These are phyloP conservation scores for Fusarium verrucosum DNA, from an alignment of 2,329 filamentous ascomycete species.

Conservation along the genomic window DNA sequence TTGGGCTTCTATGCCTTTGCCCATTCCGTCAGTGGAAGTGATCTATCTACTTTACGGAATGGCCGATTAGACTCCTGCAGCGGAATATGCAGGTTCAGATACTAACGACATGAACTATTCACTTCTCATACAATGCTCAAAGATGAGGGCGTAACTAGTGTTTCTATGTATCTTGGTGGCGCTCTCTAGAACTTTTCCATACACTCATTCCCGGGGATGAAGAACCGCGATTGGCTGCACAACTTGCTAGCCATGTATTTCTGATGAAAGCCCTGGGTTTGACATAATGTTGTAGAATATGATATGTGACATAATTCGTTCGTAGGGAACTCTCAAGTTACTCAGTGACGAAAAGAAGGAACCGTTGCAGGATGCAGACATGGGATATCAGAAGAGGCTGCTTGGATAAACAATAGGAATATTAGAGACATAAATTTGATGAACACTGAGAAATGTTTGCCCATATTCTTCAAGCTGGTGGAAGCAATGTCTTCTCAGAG, in stretches of 20 bases:
- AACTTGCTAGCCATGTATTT: not conserved
- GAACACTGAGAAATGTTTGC: too few relatives aligned
- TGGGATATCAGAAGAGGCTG: not conserved
- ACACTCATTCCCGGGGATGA: too few relatives aligned
- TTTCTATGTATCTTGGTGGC: not conserved
- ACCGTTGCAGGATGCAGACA: not conserved
- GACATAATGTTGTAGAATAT: not conserved
- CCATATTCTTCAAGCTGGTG: not conserved
- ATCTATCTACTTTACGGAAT: not conserved
- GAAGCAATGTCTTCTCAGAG: not conserved
- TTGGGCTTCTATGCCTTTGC: constrained; percentile 1
- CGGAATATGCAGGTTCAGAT: not conserved
- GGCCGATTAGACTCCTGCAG: not conserved
- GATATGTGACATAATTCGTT: not conserved
- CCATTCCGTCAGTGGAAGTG: too few relatives aligned
- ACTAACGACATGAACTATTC: too few relatives aligned
- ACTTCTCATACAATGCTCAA: too few relatives aligned
- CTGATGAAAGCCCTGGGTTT: not conserved
- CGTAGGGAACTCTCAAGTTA: not conserved
- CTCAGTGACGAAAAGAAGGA: too few relatives aligned
- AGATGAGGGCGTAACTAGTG: too few relatives aligned
- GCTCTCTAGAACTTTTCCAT: not conserved
- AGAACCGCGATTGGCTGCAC: not conserved
- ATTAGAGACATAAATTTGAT: not conserved
- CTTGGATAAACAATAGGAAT: not conserved